Percentiles rank a stretch among this genome's conserved stretches.
Conservation (phyloP, 2,329 filamentous ascomycete species). For the Talaromyces atroroseus region DNA sequence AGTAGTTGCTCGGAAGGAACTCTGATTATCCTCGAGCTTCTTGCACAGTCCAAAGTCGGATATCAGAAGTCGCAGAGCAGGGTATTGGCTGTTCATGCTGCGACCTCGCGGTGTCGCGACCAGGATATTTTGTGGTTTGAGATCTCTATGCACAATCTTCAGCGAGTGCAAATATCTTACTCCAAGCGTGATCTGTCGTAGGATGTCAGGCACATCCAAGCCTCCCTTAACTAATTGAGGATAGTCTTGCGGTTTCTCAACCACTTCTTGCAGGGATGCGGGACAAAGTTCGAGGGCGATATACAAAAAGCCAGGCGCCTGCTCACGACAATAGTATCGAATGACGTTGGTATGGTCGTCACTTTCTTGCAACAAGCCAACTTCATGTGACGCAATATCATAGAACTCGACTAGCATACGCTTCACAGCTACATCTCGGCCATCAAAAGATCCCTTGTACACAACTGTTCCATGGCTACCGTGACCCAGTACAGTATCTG, state of each 20-base stretch:
- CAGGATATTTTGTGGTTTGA: conserved; percentile 96
- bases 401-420: conserved; percentile 95
- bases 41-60: conserved; percentile 98
- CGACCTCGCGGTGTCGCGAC: conserved; percentile 60
- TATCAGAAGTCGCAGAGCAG: conserved; percentile 77
- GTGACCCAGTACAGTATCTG: conserved; percentile 58
- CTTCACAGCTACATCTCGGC: conserved; percentile 89
- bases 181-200: conserved; percentile 86
- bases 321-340: conserved; percentile 89
- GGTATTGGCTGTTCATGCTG: conserved; percentile 37
- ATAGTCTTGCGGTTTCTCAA: conserved; percentile 67
- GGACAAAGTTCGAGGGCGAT: conserved; percentile 93
- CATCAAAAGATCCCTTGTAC: conserved; percentile 90
- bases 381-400: conserved; percentile 91
- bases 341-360: conserved; percentile 97
- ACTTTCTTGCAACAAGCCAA: conserved; percentile 81
- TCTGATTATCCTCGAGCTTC: conserved; percentile 90
- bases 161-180: conserved; percentile 83
- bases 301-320: conserved; percentile 84
- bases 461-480: conserved; percentile 97
- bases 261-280: conserved; percentile 84
- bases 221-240: conserved; percentile 60
- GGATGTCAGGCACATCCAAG: conserved; percentile 68
- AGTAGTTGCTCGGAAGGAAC: conserved; percentile 89
- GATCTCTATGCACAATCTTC: conserved; percentile 91